Percentiles rank a stretch among this genome's conserved stretches.
phyloP scores from a whole-genome alignment of 2,329 filamentous ascomycete genomes.

The Xylariales sp. region DNA sequence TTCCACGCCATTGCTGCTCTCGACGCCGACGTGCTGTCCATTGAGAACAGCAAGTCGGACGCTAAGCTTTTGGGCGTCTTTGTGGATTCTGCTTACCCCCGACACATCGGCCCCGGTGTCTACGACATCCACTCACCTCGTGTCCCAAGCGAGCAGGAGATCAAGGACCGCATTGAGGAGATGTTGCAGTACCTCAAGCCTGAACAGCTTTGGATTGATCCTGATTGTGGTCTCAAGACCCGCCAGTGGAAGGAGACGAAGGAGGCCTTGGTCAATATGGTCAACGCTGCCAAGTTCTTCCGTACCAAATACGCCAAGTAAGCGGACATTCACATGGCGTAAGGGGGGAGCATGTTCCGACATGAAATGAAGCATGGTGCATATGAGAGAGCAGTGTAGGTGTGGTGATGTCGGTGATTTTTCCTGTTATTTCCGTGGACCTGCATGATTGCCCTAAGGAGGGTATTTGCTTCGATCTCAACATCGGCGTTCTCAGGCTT shows the following conservation, averaged over 20 bases:
- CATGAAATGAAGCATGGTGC: too few relatives aligned
- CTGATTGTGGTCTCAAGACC: constrained; percentile 98
- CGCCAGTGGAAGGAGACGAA: constrained; percentile 98
- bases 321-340: constrained; percentile 19
- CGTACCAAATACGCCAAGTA: constrained; percentile 79
- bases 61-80: constrained; percentile 99
- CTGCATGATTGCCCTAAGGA: constrained; percentile 28
- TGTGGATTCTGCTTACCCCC: constrained; percentile 92
- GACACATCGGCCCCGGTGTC: constrained; percentile 98
- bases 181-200: constrained; percentile 97
- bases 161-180: constrained; percentile 95
- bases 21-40: constrained; percentile 95
- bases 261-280: constrained; percentile 92
- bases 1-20: constrained; percentile 99
- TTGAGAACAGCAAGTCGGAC: constrained; percentile 99
- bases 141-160: constrained; percentile 95
- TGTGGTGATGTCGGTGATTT: constrained; percentile 16
- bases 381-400: too few relatives aligned
- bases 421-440: constrained; percentile 23
- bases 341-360: too few relatives aligned
- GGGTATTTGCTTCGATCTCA: constrained; percentile 47
- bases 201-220: constrained; percentile 99
- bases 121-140: constrained; percentile 99
- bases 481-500: constrained; percentile 48
- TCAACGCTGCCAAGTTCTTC: constrained; percentile 96